These are phyloP conservation scores for Penicillium sclerotigenum DNA, from an alignment of 2,329 filamentous ascomycete genomes.

Conservation along the genomic window DNA sequence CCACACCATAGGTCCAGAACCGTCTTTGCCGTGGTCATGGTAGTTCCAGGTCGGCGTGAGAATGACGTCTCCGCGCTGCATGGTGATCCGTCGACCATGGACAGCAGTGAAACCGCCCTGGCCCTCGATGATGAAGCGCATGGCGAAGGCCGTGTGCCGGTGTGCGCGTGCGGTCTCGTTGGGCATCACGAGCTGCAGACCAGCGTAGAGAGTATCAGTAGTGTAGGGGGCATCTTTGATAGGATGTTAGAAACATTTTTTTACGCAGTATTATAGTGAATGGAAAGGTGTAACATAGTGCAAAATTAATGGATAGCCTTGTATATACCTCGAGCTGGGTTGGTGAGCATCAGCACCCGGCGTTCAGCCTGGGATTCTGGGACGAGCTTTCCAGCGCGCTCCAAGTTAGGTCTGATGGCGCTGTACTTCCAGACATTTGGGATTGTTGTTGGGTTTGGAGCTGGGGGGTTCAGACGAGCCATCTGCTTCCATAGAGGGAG, in stretches of 20 bases:
- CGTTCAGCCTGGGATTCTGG: slow-evolving; percentile 40
- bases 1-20: slow-evolving; percentile 55
- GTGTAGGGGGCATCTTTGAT: slow-evolving; percentile 51
- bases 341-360: slow-evolving; percentile 43
- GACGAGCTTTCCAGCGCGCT: slow-evolving; percentile 37
- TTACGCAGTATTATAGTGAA: neutral
- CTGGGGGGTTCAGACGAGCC: slow-evolving; percentile 47
- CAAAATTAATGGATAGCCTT: neutral
- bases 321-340: slow-evolving; percentile 33
- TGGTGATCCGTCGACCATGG: slow-evolving; percentile 52
- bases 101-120: slow-evolving; percentile 57
- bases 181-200: slow-evolving; percentile 56
- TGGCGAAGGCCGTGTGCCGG: slow-evolving; percentile 55
- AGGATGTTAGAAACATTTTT: neutral
- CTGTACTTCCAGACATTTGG: slow-evolving; percentile 42
- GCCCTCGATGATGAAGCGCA: slow-evolving; percentile 58
- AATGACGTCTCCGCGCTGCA: slow-evolving; percentile 55
- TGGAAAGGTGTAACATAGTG: neutral
- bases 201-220: slow-evolving; percentile 58
- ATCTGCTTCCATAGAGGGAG: slow-evolving; percentile 52
- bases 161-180: slow-evolving; percentile 56
- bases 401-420: slow-evolving; percentile 34
- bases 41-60: slow-evolving; percentile 59
- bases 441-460: slow-evolving; percentile 44
- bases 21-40: slow-evolving; percentile 60